These are phyloP conservation scores for Evansstolkia leycettana DNA, from an alignment of 495 filamentous ascomycete species.

Conservation along the genomic window DNA sequence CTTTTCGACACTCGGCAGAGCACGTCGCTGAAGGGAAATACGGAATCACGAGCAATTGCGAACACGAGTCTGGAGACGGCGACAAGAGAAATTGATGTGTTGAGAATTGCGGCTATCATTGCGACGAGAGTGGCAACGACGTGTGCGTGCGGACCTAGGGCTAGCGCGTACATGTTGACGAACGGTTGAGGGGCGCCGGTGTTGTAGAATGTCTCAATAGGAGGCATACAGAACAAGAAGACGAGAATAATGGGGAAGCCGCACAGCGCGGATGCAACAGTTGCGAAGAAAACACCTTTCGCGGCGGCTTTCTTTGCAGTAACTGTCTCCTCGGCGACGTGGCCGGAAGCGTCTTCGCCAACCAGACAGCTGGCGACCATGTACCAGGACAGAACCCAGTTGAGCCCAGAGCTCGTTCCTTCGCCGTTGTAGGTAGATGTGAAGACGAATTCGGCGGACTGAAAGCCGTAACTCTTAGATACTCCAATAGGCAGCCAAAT, in stretches of 20 bases:
- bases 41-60: conserved; percentile 24
- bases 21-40: conserved; percentile 22
- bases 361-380: conserved; percentile 20
- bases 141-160: conserved; percentile 21
- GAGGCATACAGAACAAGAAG: conserved; percentile 23
- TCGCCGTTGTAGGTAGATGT: conserved; percentile 23
- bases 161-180: conserved; percentile 23
- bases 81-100: conserved; percentile 26
- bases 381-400: conserved; percentile 26
- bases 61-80: conserved; percentile 28
- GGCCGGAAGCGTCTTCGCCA: conserved; percentile 23
- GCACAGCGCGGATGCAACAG: conserved; percentile 20
- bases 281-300: conserved; percentile 25
- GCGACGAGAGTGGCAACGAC: conserved; percentile 25
- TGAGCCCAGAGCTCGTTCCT: conserved; percentile 14
- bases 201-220: conserved; percentile 16
- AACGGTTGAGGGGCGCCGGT: conserved; percentile 25
- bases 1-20: conserved; percentile 20
- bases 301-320: conserved; percentile 25
- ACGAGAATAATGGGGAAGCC: conserved; percentile 25
- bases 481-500: conserved; percentile 25
- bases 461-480: conserved; percentile 21
- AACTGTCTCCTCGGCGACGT: conserved; percentile 24
- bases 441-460: conserved; percentile 21
- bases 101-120: conserved; percentile 21